phyloP scores from a whole-genome alignment of 2,329 filamentous ascomycete species.

The Biscogniauxia marginata region DNA sequence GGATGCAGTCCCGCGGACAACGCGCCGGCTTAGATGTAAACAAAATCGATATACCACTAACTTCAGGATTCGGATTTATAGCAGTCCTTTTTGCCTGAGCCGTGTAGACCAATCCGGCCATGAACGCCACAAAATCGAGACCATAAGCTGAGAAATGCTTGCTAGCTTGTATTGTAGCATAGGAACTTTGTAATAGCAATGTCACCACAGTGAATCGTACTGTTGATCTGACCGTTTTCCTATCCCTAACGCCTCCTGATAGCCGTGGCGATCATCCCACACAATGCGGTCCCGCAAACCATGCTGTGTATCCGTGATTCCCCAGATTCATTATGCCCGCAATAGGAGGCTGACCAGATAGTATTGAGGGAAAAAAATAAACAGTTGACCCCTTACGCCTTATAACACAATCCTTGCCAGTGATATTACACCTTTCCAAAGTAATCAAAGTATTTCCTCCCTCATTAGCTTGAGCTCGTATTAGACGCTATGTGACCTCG shows the following conservation, averaged over 20 bases:
- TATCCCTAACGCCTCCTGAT: conserved; percentile 10
- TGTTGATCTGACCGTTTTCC: conserved; percentile 7
- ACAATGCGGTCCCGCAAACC: conserved; percentile 6
- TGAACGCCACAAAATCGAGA: conserved; percentile 10
- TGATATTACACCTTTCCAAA: background rate
- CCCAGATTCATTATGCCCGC: conserved; percentile 7
- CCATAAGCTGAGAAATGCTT: conserved; percentile 11
- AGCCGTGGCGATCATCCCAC: conserved; percentile 10
- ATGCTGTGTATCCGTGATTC: conserved; percentile 13
- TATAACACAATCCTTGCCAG: conserved; percentile 14
- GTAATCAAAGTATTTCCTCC: background rate
- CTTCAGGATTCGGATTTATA: conserved; percentile 13
- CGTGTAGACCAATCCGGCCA: conserved; percentile 11
- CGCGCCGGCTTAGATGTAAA: conserved; percentile 18
- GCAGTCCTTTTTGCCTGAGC: background rate
- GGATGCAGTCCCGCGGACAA: conserved; percentile 17
- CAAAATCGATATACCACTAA: conserved; percentile 17
- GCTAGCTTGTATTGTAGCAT: conserved; percentile 11
- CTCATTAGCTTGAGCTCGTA: background rate
- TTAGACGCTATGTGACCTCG: background rate
- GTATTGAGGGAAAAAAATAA: conserved; percentile 7
- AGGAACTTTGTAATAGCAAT: conserved; percentile 18
- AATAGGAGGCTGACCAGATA: conserved; percentile 8
- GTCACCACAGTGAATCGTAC: conserved; percentile 7
- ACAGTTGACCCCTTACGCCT: conserved; percentile 14